Evolutionary conservation across 1,284 basidiomycete genomes (phyloP).

Genomic region (Sanghuangporus weigelae): DNA sequence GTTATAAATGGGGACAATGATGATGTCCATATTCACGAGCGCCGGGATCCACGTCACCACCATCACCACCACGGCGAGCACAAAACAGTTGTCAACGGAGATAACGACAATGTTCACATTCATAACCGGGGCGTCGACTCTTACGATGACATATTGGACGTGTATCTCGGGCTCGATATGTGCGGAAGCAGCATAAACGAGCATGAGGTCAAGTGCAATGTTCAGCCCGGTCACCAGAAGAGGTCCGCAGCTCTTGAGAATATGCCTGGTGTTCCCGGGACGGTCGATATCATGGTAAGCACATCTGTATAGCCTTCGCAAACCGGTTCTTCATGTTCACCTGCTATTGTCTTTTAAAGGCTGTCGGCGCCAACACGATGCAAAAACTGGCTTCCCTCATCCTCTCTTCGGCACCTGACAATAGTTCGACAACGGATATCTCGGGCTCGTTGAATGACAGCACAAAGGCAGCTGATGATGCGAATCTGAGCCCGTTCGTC

Average conservation of each 20-base stretch:
- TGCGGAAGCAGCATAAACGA: not conserved
- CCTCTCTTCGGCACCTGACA: conserved; percentile 28
- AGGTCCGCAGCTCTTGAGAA: conserved; percentile 20
- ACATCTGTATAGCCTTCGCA: not conserved
- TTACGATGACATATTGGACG: not conserved
- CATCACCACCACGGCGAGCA: conserved; percentile 12
- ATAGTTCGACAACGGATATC: conserved; percentile 1
- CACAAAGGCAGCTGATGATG: conserved; percentile 18
- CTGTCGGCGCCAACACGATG: not conserved
- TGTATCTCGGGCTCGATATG: not conserved
- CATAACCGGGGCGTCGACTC: not conserved
- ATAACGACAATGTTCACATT: conserved; percentile 21
- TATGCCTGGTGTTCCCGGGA: conserved; percentile 34
- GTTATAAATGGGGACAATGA: conserved; percentile 24
- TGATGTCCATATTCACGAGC: conserved; percentile 20
- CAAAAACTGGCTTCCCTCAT: conserved; percentile 44
- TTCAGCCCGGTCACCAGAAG: conserved; percentile 16
- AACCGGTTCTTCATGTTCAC: not conserved
- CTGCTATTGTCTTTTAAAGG: conserved; percentile 2
- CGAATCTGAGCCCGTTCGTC: conserved; percentile 35
- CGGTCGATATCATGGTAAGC: conserved; percentile 44
- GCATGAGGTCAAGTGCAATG: not conserved
- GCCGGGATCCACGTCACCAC: conserved; percentile 7
- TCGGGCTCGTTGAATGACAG: conserved; percentile 22
- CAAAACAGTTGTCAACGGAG: conserved; percentile 22